Percentiles rank a stretch among this genome's conserved stretches.
These are phyloP conservation scores for Dictyostelium firmibasis DNA, from an alignment of 78 protist genomes.

Conservation along the genomic window DNA sequence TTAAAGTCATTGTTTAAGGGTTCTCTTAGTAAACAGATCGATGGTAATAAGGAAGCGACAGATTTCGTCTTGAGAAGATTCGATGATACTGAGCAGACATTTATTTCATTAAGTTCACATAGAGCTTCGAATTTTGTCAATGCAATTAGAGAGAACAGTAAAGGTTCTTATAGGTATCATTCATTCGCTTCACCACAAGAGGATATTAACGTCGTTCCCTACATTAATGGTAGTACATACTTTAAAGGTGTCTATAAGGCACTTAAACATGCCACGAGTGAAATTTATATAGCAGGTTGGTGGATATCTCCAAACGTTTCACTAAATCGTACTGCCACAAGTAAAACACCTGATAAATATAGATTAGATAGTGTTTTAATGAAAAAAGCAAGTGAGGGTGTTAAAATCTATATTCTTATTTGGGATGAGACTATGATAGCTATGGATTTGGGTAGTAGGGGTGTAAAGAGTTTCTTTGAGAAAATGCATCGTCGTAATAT, in stretches of 20 bases:
- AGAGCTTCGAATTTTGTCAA: slow-evolving; percentile 62
- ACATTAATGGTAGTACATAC: slow-evolving; percentile 56
- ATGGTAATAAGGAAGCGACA: slow-evolving; percentile 48
- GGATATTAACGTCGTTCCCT: slow-evolving; percentile 32
- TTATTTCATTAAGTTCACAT: slow-evolving; percentile 37
- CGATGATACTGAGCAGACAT: slow-evolving; percentile 46
- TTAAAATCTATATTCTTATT: slow-evolving; percentile 62
- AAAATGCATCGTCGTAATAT: slow-evolving; percentile 66
- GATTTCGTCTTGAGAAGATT: slow-evolving; percentile 23
- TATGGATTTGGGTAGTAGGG: slow-evolving; percentile 52
- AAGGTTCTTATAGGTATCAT: slow-evolving; percentile 71
- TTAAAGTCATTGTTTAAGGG: slow-evolving; percentile 8
- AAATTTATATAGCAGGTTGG: slow-evolving; percentile 82
- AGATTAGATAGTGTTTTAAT: slow-evolving; percentile 48
- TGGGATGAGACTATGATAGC: slow-evolving; percentile 82
- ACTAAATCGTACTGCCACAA: not conserved
- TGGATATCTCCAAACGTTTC: slow-evolving; percentile 56
- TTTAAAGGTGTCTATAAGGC: slow-evolving; percentile 47
- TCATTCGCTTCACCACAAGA: slow-evolving; percentile 71
- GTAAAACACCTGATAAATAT: slow-evolving; percentile 19
- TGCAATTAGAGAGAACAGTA: slow-evolving; percentile 51
- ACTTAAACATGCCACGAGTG: slow-evolving; percentile 36
- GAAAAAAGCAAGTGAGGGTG: slow-evolving; percentile 83
- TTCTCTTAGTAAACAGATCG: slow-evolving; percentile 23
- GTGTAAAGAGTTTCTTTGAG: slow-evolving; percentile 65